These are phyloP conservation scores for Penicillium crustosum DNA, from an alignment of 2,329 filamentous ascomycete genomes.

Conservation along the genomic window DNA sequence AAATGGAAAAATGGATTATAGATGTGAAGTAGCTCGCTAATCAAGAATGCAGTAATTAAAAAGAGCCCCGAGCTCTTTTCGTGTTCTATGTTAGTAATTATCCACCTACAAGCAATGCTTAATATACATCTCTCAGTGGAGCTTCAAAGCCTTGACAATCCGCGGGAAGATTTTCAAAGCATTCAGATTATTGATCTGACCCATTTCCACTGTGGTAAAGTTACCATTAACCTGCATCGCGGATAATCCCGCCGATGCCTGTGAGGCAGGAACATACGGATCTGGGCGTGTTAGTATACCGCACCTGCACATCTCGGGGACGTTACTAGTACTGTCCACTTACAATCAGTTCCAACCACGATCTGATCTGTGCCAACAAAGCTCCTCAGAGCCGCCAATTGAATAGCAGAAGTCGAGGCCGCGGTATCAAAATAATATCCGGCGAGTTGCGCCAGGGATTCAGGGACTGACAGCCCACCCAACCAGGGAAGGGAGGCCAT, in stretches of 20 bases:
- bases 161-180: conserved; percentile 25
- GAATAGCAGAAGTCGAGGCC: conserved; percentile 24
- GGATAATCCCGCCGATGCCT: conserved; percentile 9
- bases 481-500: conserved; percentile 20
- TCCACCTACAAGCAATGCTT: not conserved
- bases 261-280: conserved; percentile 21
- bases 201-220: conserved; percentile 23
- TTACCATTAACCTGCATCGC: conserved; percentile 18
- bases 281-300: conserved; percentile 13
- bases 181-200: conserved; percentile 25
- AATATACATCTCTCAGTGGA: not conserved
- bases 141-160: conserved; percentile 5
- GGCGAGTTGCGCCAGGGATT: conserved; percentile 21
- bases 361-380: conserved; percentile 23
- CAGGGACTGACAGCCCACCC: conserved; percentile 17
- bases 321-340: not conserved
- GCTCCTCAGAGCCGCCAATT: conserved; percentile 26
- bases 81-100: not conserved
- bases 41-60: too few species aligned
- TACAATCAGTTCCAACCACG: conserved; percentile 30
- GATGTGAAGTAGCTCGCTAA: too few species aligned
- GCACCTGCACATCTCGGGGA: not conserved
- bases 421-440: conserved; percentile 22
- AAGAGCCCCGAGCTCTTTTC: too few species aligned
- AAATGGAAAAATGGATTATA: too few species aligned